phyloP scores from a whole-genome alignment of 495 filamentous ascomycete species.

The Annulohypoxylon stygium region DNA sequence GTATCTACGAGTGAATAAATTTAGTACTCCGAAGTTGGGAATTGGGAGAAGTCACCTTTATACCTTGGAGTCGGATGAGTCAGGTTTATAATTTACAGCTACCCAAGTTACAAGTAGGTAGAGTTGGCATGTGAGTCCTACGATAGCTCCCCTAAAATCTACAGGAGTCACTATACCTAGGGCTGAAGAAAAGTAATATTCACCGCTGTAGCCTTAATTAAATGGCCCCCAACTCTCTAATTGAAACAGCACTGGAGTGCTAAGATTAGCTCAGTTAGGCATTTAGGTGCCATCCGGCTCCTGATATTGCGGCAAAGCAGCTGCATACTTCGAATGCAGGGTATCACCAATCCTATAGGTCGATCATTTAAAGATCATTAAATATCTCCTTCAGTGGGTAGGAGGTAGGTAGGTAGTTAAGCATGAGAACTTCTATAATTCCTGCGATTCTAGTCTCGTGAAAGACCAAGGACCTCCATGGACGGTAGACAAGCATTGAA shows the following conservation, averaged over 20 bases:
- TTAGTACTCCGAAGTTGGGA: too few relatives aligned
- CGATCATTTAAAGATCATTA: not conserved
- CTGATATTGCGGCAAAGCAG: not conserved
- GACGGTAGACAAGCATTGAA: not conserved
- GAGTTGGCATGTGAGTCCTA: too few relatives aligned
- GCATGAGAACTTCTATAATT: not conserved
- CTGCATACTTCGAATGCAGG: not conserved
- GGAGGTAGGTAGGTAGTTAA: not conserved
- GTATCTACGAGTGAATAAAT: too few relatives aligned
- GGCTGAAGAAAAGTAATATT: not conserved
- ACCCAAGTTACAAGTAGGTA: too few relatives aligned
- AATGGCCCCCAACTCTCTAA: not conserved
- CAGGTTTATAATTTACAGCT: too few relatives aligned
- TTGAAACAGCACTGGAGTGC: not conserved
- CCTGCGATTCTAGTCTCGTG: not conserved
- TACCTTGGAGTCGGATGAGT: too few relatives aligned
- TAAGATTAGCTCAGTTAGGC: not conserved
- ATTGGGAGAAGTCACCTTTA: too few relatives aligned
- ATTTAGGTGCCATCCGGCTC: not conserved
- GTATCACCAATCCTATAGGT: not conserved
- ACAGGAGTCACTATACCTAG: not conserved
- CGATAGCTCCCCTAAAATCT: too few relatives aligned
- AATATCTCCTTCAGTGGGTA: not conserved
- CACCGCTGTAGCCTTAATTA: not conserved
- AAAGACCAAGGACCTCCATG: not conserved